Percentiles rank a stretch among this genome's conserved stretches.
phyloP scores from a whole-genome alignment of 345 rosid species.

The Lumnitzera racemosa region DNA sequence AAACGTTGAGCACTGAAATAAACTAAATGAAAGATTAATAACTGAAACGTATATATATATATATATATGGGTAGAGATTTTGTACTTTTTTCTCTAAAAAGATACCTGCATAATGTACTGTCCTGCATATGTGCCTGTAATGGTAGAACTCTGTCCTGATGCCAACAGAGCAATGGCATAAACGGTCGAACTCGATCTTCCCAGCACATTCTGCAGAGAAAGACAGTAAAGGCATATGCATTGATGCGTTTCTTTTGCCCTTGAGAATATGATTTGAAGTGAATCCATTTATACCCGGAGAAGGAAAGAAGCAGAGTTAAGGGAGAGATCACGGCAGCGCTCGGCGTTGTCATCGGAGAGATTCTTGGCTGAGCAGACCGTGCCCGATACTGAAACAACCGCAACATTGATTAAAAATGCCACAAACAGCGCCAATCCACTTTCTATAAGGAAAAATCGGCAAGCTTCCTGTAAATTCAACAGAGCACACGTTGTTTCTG shows the following conservation, averaged over 20 bases:
- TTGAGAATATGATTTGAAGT: background rate
- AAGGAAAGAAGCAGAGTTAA: slow-evolving; percentile 67
- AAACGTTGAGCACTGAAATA: too few species aligned
- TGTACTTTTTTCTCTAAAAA: background rate
- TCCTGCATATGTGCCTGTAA: slow-evolving; percentile 69
- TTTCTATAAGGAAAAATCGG: slow-evolving; percentile 51
- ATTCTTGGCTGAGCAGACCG: slow-evolving; percentile 32
- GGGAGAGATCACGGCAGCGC: slow-evolving; percentile 45
- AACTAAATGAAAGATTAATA: too few species aligned
- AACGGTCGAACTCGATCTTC: slow-evolving; percentile 43
- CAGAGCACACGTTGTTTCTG: background rate
- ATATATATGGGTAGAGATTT: too few species aligned
- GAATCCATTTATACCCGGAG: slow-evolving; percentile 32
- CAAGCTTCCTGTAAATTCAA: slow-evolving; percentile 41
- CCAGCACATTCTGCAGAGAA: slow-evolving; percentile 48
- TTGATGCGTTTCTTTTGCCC: background rate
- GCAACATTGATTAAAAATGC: slow-evolving; percentile 62
- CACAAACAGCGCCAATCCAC: slow-evolving; percentile 50
- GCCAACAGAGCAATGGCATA: slow-evolving; percentile 62
- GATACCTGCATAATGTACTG: slow-evolving; percentile 59
- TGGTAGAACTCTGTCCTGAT: slow-evolving; percentile 65
- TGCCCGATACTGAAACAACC: slow-evolving; percentile 45
- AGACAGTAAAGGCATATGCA: background rate
- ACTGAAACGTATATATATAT: too few species aligned
- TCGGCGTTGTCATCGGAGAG: slow-evolving; percentile 16